Conservation (phyloP, 768 basidiomycete species). For the Tremella fuciformis region DNA sequence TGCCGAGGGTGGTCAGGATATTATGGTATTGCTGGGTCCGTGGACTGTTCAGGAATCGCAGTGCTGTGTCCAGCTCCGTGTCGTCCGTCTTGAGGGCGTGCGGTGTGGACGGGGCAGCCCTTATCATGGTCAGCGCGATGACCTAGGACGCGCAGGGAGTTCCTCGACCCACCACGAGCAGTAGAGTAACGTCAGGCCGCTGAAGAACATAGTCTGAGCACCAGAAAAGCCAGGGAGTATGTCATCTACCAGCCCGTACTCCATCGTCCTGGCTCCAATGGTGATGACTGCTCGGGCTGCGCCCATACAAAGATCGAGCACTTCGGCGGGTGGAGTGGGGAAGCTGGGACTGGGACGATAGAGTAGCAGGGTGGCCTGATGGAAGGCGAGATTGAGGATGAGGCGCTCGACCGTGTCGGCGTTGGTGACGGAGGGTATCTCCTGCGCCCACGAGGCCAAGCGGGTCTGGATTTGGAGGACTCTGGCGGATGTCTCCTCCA, state of each 20-base stretch:
- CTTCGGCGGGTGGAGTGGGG: constrained; percentile 10
- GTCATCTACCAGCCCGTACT: constrained; percentile 1
- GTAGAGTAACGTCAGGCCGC: constrained; percentile 15
- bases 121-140: not conserved
- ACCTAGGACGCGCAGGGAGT: too few species aligned
- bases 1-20: not conserved
- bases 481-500: constrained; percentile 10
- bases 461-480: constrained; percentile 7
- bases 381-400: constrained; percentile 15
- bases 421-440: not conserved
- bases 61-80: not conserved
- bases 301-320: constrained; percentile 13
- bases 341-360: constrained; percentile 15
- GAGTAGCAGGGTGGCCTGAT: constrained; percentile 13
- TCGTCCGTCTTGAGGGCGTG: not conserved
- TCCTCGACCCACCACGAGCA: constrained; percentile 13
- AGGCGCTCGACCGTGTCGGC: constrained; percentile 5
- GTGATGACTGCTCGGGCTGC: constrained; percentile 12
- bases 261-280: not conserved
- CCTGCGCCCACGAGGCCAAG: constrained; percentile 5
- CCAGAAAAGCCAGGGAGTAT: constrained; percentile 12
- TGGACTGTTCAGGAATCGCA: not conserved
- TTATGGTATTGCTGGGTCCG: not conserved
- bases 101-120: not conserved
- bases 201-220: constrained; percentile 5